Percentiles rank a stretch among this genome's conserved stretches.
Conservation (phyloP, 306 rosid genomes). For the Sesbania bispinosa region DNA sequence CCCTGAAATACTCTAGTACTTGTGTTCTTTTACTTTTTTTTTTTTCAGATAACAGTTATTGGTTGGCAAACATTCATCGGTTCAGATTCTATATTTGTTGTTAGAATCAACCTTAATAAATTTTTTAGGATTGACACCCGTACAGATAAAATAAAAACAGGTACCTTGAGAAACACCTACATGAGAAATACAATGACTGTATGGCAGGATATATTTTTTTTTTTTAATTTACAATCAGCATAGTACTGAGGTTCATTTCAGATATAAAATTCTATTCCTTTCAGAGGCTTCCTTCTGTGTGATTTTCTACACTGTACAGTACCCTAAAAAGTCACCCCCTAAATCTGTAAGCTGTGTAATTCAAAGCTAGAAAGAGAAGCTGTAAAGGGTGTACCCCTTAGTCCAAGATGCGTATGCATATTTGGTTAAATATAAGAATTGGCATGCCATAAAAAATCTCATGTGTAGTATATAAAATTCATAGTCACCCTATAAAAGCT, state of each 20-base stretch:
- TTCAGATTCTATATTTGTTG: too few relatives aligned
- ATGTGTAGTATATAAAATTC: too few relatives aligned
- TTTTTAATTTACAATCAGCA: neutral
- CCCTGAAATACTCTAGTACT: too few relatives aligned
- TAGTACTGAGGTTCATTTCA: neutral
- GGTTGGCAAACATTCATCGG: too few relatives aligned
- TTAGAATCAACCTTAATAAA: too few relatives aligned
- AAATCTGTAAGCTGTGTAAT: neutral
- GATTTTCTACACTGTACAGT: constrained; percentile 19
- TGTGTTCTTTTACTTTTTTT: too few relatives aligned
- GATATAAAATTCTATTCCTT: neutral
- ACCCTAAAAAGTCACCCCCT: constrained; percentile 22
- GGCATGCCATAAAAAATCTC: too few relatives aligned
- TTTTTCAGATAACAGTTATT: neutral
- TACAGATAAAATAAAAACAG: too few relatives aligned
- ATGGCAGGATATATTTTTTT: neutral
- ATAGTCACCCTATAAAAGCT: too few relatives aligned
- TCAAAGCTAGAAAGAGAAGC: constrained; percentile 7
- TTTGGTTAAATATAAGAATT: too few relatives aligned
- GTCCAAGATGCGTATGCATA: neutral
- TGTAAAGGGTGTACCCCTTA: neutral
- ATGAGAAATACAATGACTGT: neutral
- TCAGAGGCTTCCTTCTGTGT: constrained; percentile 5
- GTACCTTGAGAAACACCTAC: neutral
- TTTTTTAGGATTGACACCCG: too few relatives aligned